Conservation (phyloP, 768 basidiomycete species). For the Suillus clintonianus region DNA sequence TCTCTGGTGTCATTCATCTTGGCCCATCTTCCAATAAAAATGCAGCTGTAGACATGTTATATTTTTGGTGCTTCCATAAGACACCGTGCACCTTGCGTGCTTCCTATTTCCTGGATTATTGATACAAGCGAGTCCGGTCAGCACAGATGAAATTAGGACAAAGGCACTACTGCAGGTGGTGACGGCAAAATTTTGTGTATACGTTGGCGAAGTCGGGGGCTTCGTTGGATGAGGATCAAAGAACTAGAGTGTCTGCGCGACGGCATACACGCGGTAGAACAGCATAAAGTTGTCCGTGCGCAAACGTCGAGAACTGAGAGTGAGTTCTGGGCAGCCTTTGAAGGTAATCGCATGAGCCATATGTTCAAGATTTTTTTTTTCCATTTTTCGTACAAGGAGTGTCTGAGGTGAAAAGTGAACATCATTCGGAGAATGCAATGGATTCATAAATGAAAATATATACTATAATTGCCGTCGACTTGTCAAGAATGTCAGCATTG, state of each 20-base stretch:
- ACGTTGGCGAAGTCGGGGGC: neutral
- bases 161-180: neutral
- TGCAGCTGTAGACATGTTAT: neutral
- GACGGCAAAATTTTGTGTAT: neutral
- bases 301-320: constrained; percentile 48
- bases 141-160: neutral
- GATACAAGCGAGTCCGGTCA: neutral
- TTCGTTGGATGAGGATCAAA: too few relatives aligned
- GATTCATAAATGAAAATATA: neutral
- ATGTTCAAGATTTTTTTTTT: neutral
- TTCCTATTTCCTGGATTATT: neutral
- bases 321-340: constrained; percentile 48
- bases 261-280: constrained; percentile 35
- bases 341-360: constrained; percentile 35
- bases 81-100: neutral
- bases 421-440: neutral
- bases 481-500: neutral
- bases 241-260: neutral
- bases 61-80: neutral
- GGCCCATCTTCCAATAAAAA: neutral
- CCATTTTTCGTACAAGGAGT: too few relatives aligned
- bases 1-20: neutral
- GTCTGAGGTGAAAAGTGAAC: neutral
- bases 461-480: neutral
- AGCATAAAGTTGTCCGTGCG: constrained; percentile 51